Evolutionary conservation across 2,329 filamentous ascomycete genomes (phyloP).

Genomic region (Fusarium caatingaense): DNA sequence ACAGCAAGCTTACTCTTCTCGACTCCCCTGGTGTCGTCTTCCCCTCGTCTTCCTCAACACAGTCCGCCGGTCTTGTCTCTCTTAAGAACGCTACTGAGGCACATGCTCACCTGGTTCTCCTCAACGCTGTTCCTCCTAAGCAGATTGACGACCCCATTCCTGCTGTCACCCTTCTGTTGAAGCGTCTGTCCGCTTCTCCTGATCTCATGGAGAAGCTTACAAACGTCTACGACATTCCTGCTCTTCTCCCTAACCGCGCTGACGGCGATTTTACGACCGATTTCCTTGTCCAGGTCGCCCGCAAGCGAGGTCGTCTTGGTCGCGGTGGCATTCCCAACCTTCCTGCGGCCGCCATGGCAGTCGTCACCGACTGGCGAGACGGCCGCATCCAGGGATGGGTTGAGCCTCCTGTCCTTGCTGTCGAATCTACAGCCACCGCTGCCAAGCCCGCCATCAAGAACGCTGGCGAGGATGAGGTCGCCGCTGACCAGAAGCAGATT

Average conservation of each 20-base stretch:
- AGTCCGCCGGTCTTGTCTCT: conserved; percentile 57
- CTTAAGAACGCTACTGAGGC: conserved; percentile 75
- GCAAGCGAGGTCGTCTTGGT: conserved; percentile 89
- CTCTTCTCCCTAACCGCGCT: conserved; percentile 74
- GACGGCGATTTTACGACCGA: conserved; percentile 85
- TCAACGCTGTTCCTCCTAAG: conserved; percentile 93
- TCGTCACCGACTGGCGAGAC: conserved; percentile 97
- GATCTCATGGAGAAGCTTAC: conserved; percentile 83
- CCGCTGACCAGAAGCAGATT: conserved; percentile 82
- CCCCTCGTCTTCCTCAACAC: conserved; percentile 68
- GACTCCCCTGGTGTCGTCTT: conserved; percentile 97
- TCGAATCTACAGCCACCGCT: conserved; percentile 54
- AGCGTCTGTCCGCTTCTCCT: conserved; percentile 78
- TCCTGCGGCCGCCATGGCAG: conserved; percentile 86
- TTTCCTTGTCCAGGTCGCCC: conserved; percentile 93
- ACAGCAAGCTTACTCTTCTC: conserved; percentile 92
- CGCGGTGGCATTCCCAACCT: conserved; percentile 92
- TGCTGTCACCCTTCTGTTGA: conserved; percentile 85
- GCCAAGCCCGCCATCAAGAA: conserved; percentile 52
- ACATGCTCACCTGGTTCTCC: conserved; percentile 84
- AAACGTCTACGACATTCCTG: conserved; percentile 84
- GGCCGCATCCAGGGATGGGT: conserved; percentile 94
- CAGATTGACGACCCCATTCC: conserved; percentile 93
- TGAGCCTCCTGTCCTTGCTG: conserved; percentile 76
- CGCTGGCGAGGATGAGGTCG: conserved; percentile 57